Percentiles rank a stretch among this genome's conserved stretches.
Conservation (phyloP, 768 basidiomycete genomes). For the Lentinula sp. region DNA sequence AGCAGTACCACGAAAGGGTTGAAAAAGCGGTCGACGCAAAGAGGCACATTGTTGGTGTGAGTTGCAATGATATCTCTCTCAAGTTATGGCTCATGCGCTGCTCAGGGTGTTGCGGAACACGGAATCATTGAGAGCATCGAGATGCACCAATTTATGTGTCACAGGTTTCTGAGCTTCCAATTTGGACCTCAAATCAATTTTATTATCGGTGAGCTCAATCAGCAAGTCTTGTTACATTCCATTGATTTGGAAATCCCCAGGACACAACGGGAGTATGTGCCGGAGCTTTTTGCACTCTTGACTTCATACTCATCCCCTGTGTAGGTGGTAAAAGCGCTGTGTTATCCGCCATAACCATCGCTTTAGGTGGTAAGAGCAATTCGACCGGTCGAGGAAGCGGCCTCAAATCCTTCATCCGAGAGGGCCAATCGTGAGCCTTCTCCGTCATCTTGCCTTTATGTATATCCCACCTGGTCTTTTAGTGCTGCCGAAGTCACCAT, state of each 20-base stretch:
- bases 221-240: not conserved
- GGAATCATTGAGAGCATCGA: conserved; percentile 86
- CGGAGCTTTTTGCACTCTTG: not conserved
- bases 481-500: conserved; percentile 76
- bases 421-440: conserved; percentile 67
- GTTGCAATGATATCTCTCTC: conserved; percentile 14
- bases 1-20: conserved; percentile 49
- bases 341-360: conserved; percentile 87
- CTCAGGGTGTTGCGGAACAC: conserved; percentile 72
- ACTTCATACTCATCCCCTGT: not conserved
- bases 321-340: conserved; percentile 94
- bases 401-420: conserved; percentile 79
- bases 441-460: not conserved
- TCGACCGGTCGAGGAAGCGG: conserved; percentile 86
- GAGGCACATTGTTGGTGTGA: conserved; percentile 40
- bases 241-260: conserved; percentile 26
- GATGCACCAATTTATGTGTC: conserved; percentile 96
- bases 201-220: conserved; percentile 65
- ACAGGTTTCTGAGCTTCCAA: conserved; percentile 73
- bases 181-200: conserved; percentile 97
- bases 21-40: conserved; percentile 46
- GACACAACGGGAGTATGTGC: conserved; percentile 86
- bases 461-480: not conserved
- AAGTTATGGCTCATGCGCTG: not conserved
- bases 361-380: conserved; percentile 89